A percentile compares a stretch with the other conserved stretches of the same genome.
phyloP scores from a whole-genome alignment of 331 rosid genomes.

The Quercus lobata region DNA sequence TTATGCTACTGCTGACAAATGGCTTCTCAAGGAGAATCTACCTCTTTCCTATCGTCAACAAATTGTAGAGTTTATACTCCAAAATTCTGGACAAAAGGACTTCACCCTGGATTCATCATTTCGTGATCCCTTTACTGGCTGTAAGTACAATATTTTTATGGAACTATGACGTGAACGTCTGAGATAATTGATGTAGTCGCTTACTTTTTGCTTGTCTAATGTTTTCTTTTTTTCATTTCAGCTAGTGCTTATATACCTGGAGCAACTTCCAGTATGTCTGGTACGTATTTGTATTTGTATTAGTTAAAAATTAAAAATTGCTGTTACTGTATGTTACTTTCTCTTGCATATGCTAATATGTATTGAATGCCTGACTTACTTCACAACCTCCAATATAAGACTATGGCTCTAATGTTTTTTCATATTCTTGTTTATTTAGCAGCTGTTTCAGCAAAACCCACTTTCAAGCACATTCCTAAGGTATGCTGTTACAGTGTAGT shows the following conservation, averaged over 20 bases:
- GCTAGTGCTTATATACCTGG: conserved; percentile 94
- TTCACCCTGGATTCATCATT: conserved; percentile 68
- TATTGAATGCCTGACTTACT: not conserved
- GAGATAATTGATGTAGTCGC: conserved; percentile 9
- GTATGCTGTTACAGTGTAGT: conserved; percentile 38
- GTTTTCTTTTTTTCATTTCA: conserved; percentile 29
- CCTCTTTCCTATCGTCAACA: conserved; percentile 92
- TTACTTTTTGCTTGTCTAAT: conserved; percentile 18
- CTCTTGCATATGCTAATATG: not conserved
- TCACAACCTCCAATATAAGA: not conserved
- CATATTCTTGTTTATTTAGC: conserved; percentile 17
- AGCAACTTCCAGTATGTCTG: conserved; percentile 54
- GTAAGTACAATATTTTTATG: conserved; percentile 43
- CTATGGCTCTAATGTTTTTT: conserved; percentile 5
- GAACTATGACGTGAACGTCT: conserved; percentile 1
- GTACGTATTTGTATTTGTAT: conserved; percentile 20
- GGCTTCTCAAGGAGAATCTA: conserved; percentile 87
- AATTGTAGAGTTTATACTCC: conserved; percentile 88
- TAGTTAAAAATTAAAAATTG: not conserved
- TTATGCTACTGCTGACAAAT: conserved; percentile 82
- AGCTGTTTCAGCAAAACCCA: conserved; percentile 53
- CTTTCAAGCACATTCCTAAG: conserved; percentile 96
- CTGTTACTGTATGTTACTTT: not conserved
- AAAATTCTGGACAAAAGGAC: conserved; percentile 79
- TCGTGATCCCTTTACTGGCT: conserved; percentile 86